Base-by-base conservation (phyloP, 1,284 basidiomycete species). In the Gastroboletus turbinatus region DNA sequence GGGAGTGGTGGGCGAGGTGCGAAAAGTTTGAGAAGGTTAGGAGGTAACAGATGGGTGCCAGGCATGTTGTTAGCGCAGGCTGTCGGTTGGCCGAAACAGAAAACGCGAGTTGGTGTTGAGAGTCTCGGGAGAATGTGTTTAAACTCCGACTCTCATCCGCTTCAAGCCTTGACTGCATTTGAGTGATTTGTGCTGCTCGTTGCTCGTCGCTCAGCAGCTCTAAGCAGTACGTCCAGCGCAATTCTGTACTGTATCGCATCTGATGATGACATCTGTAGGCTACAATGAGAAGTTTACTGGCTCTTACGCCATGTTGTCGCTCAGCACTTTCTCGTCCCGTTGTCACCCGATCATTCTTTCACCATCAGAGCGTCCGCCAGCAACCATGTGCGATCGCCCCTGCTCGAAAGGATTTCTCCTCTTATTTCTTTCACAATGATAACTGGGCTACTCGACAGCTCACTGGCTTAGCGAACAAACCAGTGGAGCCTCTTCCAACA, bases 21-120 rank as follows among this genome's bases (percentile, higher is more conserved):
- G 71, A 98, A 98, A 62, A 98, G 88, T 73, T 94, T 93, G 71
- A 97, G 84, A 50, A 98, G 84, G 73, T 97, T 96, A 10, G 94
- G 93, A 7, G 95, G 95, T 43, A 98, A 82, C 39, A 96, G 81
- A 74, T 94, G 89, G 9, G 93, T 94, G 46, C 88, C 88, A 30
- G 88, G 88, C 88, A 90, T 90, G 42, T 61, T 65, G 66, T 59
- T 53, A 35, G 50, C 46, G 32, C 45, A 23, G 40, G 32, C n/a
- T 40, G 47, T 42, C 25, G 17, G 42, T 27, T 55, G 46, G n/a
- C 56, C 21, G 50, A 54, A 57, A 52, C 43, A 51, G 57, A 67
- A 46, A 23, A 30, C 17, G 39, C 9, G 48, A 36, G 45, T 27
- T 39, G 47, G 30, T 45, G 38, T 27, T 44, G 39, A 23, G 35